phyloP scores from a whole-genome alignment of 805 yeast genomes.

The Kodamaea kaohsiungensis region DNA sequence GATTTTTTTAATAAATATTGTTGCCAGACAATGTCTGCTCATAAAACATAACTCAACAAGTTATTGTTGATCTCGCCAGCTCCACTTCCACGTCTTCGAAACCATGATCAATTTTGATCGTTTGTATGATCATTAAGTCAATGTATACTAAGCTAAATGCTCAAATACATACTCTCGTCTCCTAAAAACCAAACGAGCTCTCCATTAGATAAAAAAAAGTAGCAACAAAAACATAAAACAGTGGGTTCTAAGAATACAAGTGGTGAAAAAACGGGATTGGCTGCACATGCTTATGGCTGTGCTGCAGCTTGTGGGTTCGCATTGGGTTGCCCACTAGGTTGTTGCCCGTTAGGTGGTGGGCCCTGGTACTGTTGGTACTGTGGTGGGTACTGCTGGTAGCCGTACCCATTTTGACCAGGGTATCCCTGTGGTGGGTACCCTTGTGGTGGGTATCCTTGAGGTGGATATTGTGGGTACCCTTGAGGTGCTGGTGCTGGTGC shows the following conservation, averaged over 20 bases:
- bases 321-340: slow-evolving; percentile 1
- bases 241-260: slow-evolving; percentile 4
- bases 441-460: slow-evolving; percentile 19
- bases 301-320: neutral
- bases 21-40: slow-evolving; percentile 4
- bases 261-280: slow-evolving; percentile 3
- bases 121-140: neutral
- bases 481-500: slow-evolving; percentile 8
- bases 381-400: slow-evolving; percentile 20
- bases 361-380: slow-evolving; percentile 27
- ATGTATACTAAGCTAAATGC: neutral
- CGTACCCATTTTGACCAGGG: slow-evolving; percentile 8
- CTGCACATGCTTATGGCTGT: neutral
- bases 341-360: slow-evolving; percentile 18
- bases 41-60: slow-evolving; percentile 5
- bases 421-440: slow-evolving; percentile 21
- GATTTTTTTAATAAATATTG: slow-evolving; percentile 4
- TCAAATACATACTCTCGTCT: neutral
- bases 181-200: neutral
- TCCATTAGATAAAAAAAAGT: neutral
- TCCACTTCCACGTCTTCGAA: neutral
- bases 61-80: neutral
- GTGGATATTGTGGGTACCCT: slow-evolving; percentile 12
- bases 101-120: neutral
- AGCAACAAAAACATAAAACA: neutral